Evolutionary conservation across 2,329 filamentous ascomycete species (phyloP).

Genomic region (Hymenoscyphus linearis): DNA sequence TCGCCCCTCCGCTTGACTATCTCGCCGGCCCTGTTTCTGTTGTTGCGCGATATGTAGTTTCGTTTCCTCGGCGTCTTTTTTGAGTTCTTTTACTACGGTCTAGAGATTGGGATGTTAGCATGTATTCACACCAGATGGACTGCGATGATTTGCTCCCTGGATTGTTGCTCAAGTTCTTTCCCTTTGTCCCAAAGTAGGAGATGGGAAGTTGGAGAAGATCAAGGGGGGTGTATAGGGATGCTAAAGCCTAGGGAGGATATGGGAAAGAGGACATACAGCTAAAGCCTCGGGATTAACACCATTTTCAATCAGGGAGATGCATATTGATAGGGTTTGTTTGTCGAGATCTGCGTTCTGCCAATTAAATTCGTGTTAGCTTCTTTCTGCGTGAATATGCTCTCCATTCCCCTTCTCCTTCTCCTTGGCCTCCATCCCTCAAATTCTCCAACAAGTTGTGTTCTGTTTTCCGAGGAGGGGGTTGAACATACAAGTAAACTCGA

Average conservation of each 20-base stretch:
- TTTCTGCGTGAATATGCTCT: too few relatives aligned
- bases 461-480: neutral
- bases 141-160: too few relatives aligned
- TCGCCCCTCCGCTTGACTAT: neutral
- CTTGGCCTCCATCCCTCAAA: too few relatives aligned
- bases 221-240: too few relatives aligned
- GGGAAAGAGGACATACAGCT: constrained; percentile 64
- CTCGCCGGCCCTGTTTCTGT: neutral
- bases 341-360: constrained; percentile 87
- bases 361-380: constrained; percentile 8
- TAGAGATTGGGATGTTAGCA: constrained; percentile 14
- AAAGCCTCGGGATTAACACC: constrained; percentile 94
- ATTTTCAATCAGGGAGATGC: constrained; percentile 95
- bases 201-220: neutral
- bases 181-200: too few relatives aligned
- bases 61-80: constrained; percentile 29
- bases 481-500: constrained; percentile 75
- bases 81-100: constrained; percentile 32
- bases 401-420: too few relatives aligned
- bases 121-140: neutral
- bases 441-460: neutral
- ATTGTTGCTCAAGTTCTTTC: neutral
- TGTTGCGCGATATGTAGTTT: constrained; percentile 7
- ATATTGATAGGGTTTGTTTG: constrained; percentile 84
- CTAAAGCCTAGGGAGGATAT: too few relatives aligned